Base-by-base conservation (phyloP, 192 early-diverging fungal species). In the Chytriomyces confervae region DNA sequence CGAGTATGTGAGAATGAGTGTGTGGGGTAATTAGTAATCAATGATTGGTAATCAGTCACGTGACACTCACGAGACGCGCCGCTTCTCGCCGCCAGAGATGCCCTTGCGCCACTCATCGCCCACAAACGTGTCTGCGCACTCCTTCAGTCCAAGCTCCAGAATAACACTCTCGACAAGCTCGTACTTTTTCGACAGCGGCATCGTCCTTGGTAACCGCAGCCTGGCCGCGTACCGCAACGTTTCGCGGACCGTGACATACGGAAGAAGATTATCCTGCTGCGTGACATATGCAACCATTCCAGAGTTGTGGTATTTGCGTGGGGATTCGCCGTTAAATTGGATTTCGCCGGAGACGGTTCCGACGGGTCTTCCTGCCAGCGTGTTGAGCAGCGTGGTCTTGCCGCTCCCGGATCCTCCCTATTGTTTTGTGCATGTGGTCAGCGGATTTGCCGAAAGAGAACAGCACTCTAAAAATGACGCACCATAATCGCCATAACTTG, bases 41-140 rank as follows among this genome's bases (percentile, higher is more conserved):
- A 36, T 36, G 36, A 36, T 36, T 36, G 1, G 36, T 36, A 36
- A 36, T 36, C 36, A 36, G 2, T 36, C 36, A 36, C 36, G 36
- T 36, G 36, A 36, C 36, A 72, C 66, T 71, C 73, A 79, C 8
- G 92, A 93, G 36, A 97, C 85, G 50, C 94, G 91, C 79, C 95
- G 92, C 82, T 93, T 93, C 82, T 97, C 94, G 68, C 94, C 95
- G 6, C 95, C 91, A 46, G 91, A 93, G 64, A 96, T 94, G 23
- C 84, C 86, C 66, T 85, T 85, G 7, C 76, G 36, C 70, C 79
- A 74, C 11, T 85, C 86, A 78, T 84, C 82, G n/a, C 84, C 84
- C 23, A 85, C 82, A 23, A 80, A 45, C 7, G 84, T 85, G 64
- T 82, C 75, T 4, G 82, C 84, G 63, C 86, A 87, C 61, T 84